Evolutionary conservation across 257 asterid genomes (phyloP).

Genomic region (Solanum virginianum): DNA sequence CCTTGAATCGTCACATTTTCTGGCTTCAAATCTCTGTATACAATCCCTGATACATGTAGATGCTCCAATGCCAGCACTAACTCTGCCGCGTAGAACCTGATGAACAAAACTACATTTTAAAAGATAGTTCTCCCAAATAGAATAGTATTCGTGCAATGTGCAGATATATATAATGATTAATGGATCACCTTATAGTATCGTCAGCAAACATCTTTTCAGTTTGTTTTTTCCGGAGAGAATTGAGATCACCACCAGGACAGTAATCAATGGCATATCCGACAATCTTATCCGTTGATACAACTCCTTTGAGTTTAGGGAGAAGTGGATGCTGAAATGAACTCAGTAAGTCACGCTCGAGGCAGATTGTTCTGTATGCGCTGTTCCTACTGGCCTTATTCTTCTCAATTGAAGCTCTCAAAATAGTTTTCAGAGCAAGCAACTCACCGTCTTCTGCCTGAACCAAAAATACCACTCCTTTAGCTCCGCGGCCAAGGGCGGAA

Average conservation of each 20-base stretch:
- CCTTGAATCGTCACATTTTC: constrained; percentile 91
- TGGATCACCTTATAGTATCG: constrained; percentile 67
- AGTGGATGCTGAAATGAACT: constrained; percentile 57
- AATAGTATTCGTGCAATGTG: neutral
- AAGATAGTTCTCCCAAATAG: neutral
- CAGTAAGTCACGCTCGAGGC: constrained; percentile 54
- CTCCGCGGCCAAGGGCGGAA: constrained; percentile 86
- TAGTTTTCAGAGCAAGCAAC: constrained; percentile 62
- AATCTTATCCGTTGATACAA: constrained; percentile 51
- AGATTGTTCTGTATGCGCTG: constrained; percentile 39
- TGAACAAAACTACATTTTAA: neutral
- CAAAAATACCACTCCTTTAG: constrained; percentile 83
- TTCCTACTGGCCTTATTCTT: constrained; percentile 14
- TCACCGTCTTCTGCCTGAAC: constrained; percentile 40
- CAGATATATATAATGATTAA: neutral
- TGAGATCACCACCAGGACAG: constrained; percentile 88
- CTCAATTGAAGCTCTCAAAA: constrained; percentile 50
- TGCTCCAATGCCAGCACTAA: constrained; percentile 73
- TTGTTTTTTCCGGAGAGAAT: constrained; percentile 52
- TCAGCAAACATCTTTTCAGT: constrained; percentile 91
- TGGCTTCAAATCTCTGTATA: constrained; percentile 89
- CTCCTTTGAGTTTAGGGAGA: constrained; percentile 73
- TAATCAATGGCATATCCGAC: constrained; percentile 89
- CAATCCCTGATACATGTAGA: constrained; percentile 71
- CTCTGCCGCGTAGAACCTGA: constrained; percentile 92